A percentile compares a stretch with the other conserved stretches of the same genome.
phyloP scores from a whole-genome alignment of 2,329 filamentous ascomycete species.

The Boeremia lycopersici region DNA sequence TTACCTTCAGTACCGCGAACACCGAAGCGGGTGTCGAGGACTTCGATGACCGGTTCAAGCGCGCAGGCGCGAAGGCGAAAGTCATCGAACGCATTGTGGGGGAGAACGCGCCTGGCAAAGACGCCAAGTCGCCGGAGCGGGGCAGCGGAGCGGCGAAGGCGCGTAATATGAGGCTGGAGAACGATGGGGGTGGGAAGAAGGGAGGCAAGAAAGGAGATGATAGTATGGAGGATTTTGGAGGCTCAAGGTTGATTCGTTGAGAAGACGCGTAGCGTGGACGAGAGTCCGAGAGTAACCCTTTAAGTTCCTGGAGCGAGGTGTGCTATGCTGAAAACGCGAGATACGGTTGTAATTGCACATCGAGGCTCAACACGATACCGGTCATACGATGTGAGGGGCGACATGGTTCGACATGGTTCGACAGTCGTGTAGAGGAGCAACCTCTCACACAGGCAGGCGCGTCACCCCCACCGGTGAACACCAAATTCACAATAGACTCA shows the following conservation, averaged over 20 bases:
- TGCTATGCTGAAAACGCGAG: background rate
- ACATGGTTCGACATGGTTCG: background rate
- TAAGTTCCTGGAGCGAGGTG: background rate
- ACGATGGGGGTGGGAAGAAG: constrained; percentile 15
- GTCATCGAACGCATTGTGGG: constrained; percentile 76
- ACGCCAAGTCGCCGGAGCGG: constrained; percentile 3
- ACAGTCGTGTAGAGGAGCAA: background rate
- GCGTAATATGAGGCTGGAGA: constrained; percentile 22
- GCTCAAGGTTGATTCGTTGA: constrained; percentile 28
- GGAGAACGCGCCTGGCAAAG: constrained; percentile 15
- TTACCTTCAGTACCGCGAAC: constrained; percentile 79
- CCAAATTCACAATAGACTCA: background rate
- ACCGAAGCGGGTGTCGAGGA: constrained; percentile 88
- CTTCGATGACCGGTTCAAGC: constrained; percentile 86
- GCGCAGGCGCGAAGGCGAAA: constrained; percentile 82
- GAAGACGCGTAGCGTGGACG: background rate
- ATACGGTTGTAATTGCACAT: background rate
- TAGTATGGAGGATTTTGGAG: constrained; percentile 44
- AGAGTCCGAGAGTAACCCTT: background rate
- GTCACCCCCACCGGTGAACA: background rate
- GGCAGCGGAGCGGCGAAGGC: background rate
- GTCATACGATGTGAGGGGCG: background rate
- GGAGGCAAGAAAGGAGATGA: constrained; percentile 31
- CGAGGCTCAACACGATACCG: background rate
- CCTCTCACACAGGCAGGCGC: background rate